These are phyloP conservation scores for Boletus tylopilopsis DNA, from an alignment of 768 basidiomycete genomes.

Conservation along the genomic window DNA sequence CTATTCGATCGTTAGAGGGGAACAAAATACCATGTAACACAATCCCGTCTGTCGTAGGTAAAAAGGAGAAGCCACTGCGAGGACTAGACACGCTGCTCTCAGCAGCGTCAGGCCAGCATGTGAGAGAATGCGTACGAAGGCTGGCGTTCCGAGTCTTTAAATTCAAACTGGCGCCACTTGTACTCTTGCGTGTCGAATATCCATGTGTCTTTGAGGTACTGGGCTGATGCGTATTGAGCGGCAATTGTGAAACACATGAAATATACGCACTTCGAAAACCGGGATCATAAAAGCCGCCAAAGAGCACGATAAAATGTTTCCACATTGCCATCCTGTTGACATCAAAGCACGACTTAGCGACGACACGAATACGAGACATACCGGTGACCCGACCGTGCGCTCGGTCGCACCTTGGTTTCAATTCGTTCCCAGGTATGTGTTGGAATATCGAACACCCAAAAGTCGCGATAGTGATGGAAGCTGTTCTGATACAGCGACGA, in stretches of 20 bases:
- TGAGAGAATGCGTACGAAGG: conserved; percentile 55
- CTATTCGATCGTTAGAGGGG: neutral
- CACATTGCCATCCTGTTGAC: conserved; percentile 72
- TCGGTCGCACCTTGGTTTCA: conserved; percentile 78
- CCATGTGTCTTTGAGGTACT: conserved; percentile 84
- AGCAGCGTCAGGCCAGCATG: neutral
- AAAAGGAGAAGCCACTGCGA: conserved; percentile 81
- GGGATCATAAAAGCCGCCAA: conserved; percentile 89
- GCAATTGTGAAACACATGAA: neutral
- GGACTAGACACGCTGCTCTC: conserved; percentile 40
- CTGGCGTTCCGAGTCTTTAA: conserved; percentile 62
- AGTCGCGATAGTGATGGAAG: conserved; percentile 86
- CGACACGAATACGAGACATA: conserved; percentile 25
- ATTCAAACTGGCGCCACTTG: conserved; percentile 77
- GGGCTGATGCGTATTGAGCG: conserved; percentile 40
- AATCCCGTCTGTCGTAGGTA: conserved; percentile 74
- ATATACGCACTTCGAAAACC: conserved; percentile 62
- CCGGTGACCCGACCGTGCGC: conserved; percentile 82
- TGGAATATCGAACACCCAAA: conserved; percentile 82
- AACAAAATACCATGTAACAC: conserved; percentile 59
- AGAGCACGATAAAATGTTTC: conserved; percentile 84
- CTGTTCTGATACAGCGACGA: conserved; percentile 78
- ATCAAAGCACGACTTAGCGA: no score
- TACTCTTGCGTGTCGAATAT: conserved; percentile 83
- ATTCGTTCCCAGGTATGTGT: conserved; percentile 85